Percentiles rank a stretch among this genome's conserved stretches.
Conservation (phyloP, 164 flowering plant species). For the Houttuynia cordata region DNA sequence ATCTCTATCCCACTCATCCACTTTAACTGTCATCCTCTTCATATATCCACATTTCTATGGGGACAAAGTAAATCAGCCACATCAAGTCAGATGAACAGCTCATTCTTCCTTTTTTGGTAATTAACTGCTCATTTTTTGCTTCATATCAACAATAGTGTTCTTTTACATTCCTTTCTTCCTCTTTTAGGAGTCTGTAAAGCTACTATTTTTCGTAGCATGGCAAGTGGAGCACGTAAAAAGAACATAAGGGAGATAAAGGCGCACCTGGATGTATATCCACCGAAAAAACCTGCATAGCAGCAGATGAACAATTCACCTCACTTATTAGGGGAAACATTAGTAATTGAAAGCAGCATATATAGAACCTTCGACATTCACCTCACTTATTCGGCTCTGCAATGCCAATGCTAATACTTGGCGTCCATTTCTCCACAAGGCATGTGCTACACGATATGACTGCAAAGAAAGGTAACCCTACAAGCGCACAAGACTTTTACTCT, state of each 20-base stretch:
- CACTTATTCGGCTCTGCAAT: conserved; percentile 77
- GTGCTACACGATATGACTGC: conserved; percentile 74
- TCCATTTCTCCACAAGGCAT: conserved; percentile 72
- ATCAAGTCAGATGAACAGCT: too few relatives aligned
- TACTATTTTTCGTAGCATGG: background rate
- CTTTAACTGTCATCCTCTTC: too few relatives aligned
- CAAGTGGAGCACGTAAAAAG: background rate
- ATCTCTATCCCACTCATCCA: too few relatives aligned
- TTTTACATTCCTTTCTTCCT: too few relatives aligned
- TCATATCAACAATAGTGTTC: too few relatives aligned
- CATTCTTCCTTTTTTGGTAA: too few relatives aligned
- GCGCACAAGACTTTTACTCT: background rate
- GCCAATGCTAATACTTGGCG: conserved; percentile 69
- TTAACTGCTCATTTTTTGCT: too few relatives aligned
- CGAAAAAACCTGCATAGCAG: conserved; percentile 53
- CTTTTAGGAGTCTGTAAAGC: background rate
- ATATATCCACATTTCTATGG: too few relatives aligned
- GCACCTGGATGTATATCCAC: conserved; percentile 91
- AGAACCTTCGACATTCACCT: conserved; percentile 28
- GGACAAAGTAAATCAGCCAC: too few relatives aligned
- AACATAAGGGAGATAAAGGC: background rate
- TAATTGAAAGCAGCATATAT: background rate
- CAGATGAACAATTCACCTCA: background rate
- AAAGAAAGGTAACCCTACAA: conserved; percentile 68
- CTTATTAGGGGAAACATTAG: background rate